phyloP scores from a whole-genome alignment of 75 land plant species.

The Sequoia sempervirens region DNA sequence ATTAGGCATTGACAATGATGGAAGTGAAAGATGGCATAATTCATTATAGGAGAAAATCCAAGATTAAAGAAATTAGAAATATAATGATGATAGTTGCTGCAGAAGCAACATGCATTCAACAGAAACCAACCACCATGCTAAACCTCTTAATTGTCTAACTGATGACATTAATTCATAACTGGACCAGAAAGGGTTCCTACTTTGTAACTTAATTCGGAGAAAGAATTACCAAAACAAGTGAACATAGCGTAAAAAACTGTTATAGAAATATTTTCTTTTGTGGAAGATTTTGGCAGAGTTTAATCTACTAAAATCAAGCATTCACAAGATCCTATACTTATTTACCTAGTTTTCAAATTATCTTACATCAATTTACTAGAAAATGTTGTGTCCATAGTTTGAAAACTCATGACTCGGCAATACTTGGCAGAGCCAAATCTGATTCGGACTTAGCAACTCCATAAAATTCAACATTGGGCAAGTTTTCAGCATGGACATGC shows the following conservation, averaged over 20 bases:
- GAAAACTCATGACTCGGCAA: too few relatives aligned
- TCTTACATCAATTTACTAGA: too few relatives aligned
- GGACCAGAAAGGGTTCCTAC: background rate
- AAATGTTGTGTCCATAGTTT: too few relatives aligned
- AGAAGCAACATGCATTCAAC: background rate
- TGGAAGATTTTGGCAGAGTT: background rate
- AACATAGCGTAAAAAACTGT: background rate
- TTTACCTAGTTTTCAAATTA: too few relatives aligned
- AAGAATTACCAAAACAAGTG: background rate
- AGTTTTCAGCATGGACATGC: too few relatives aligned
- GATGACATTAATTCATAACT: background rate
- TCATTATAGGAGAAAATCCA: background rate
- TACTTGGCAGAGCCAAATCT: too few relatives aligned
- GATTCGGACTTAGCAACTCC: too few relatives aligned
- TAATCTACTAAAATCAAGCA: too few relatives aligned
- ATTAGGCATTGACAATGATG: background rate
- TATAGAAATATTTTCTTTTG: background rate
- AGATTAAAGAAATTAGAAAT: background rate
- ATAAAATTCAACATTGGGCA: too few relatives aligned
- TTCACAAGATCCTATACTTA: too few relatives aligned
- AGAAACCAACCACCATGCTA: background rate
- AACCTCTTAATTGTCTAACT: background rate
- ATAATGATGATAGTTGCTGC: background rate
- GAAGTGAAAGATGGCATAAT: background rate
- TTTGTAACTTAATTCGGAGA: background rate